Conservation (phyloP, 208 protist species). For the Trypanosoma conorhini region DNA sequence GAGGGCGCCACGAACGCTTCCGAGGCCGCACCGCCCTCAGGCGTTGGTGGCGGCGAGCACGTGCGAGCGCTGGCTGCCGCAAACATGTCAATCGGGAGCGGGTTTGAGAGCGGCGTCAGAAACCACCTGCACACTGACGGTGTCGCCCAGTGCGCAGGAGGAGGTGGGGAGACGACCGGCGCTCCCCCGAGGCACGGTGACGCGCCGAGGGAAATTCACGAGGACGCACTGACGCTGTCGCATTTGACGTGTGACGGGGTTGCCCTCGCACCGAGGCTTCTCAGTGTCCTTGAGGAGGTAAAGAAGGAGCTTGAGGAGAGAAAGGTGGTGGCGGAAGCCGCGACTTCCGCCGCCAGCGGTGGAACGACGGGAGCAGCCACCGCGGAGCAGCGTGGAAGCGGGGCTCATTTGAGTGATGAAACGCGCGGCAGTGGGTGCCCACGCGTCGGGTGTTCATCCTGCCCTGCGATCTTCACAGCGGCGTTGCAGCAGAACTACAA, state of each 20-base stretch:
- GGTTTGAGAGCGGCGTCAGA: background rate
- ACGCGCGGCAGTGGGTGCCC: background rate
- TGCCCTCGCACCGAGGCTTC: constrained; percentile 9
- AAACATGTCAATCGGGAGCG: background rate
- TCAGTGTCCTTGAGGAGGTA: constrained; percentile 20
- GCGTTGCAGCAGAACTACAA: constrained; percentile 48
- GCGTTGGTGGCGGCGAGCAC: background rate
- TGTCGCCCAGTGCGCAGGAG: background rate
- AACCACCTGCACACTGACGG: background rate
- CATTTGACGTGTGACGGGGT: constrained; percentile 25
- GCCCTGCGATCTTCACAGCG: constrained; percentile 40
- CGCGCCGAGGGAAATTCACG: background rate
- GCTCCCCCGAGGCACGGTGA: background rate
- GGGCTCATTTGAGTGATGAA: constrained; percentile 4
- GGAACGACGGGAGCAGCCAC: background rate
- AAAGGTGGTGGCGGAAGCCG: background rate
- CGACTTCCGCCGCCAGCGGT: background rate
- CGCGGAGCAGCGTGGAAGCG: background rate
- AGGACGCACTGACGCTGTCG: background rate
- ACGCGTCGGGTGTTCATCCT: constrained; percentile 30
- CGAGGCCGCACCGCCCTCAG: background rate
- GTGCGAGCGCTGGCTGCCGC: background rate
- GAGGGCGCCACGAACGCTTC: background rate
- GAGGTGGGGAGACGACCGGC: background rate
- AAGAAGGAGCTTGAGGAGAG: constrained; percentile 27